Percentiles rank a stretch among this genome's conserved stretches.
Conservation (phyloP, 768 basidiomycete species). For the Xerocomus spinulosus region DNA sequence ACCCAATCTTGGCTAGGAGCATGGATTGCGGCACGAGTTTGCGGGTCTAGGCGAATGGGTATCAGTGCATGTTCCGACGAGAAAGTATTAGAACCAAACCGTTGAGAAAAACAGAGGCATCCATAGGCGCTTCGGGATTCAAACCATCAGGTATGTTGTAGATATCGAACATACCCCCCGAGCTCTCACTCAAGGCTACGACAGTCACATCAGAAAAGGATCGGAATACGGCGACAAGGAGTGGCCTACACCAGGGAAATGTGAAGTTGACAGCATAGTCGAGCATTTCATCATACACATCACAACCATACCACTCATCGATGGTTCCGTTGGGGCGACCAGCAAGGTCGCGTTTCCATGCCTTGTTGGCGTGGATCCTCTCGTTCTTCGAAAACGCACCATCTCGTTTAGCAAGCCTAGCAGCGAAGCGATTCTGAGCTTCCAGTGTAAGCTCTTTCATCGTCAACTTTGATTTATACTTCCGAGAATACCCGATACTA, state of each 20-base stretch:
- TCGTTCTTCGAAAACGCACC: conserved; percentile 22
- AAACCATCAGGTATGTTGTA: conserved; percentile 57
- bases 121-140: conserved; percentile 44
- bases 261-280: conserved; percentile 74
- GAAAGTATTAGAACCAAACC: conserved; percentile 34
- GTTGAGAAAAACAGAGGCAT: conserved; percentile 59
- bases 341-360: conserved; percentile 45
- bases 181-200: conserved; percentile 18
- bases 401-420: conserved; percentile 21
- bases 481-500: not conserved
- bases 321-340: conserved; percentile 51
- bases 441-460: conserved; percentile 21
- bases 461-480: conserved; percentile 17
- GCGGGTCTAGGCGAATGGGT: conserved; percentile 37
- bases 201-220: not conserved
- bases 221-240: not conserved
- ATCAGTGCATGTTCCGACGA: not conserved
- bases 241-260: conserved; percentile 49
- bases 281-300: conserved; percentile 57
- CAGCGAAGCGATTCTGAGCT: conserved; percentile 17
- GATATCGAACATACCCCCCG: conserved; percentile 38
- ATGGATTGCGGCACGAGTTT: conserved; percentile 57
- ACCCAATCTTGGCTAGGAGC: conserved; percentile 57
- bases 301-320: conserved; percentile 63
- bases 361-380: conserved; percentile 21